Percentiles rank a stretch among this genome's conserved stretches.
Conservation (phyloP, 345 rosid species). For the Eutrema yunnanense region DNA sequence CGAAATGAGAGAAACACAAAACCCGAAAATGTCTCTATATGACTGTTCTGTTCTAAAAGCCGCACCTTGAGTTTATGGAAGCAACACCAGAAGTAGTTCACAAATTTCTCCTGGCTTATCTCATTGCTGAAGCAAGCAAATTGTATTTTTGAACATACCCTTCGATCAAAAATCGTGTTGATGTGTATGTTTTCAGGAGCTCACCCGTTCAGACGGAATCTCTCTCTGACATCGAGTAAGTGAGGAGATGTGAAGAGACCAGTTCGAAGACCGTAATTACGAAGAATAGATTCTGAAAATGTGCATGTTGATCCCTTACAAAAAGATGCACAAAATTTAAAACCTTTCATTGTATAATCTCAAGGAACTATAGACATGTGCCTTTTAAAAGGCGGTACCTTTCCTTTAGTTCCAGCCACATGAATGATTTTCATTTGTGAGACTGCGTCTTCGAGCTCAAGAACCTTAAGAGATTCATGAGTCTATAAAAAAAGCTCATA, state of each 20-base stretch:
- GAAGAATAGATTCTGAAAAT: slow-evolving; percentile 78
- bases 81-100: slow-evolving; percentile 98
- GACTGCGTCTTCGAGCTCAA: slow-evolving; percentile 74
- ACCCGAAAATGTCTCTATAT: not conserved
- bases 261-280: slow-evolving; percentile 73
- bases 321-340: not conserved
- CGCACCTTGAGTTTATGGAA: slow-evolving; percentile 77
- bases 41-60: not conserved
- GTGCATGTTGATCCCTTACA: slow-evolving; percentile 88
- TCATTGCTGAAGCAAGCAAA: slow-evolving; percentile 50
- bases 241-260: slow-evolving; percentile 97
- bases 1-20: not conserved
- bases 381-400: slow-evolving; percentile 38
- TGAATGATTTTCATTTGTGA: slow-evolving; percentile 76
- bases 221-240: slow-evolving; percentile 84
- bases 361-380: not conserved
- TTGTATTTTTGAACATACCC: not conserved
- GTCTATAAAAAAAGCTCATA: not conserved
- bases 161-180: not conserved
- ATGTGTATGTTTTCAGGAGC: slow-evolving; percentile 19
- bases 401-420: slow-evolving; percentile 97
- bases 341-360: not conserved
- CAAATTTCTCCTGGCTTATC: slow-evolving; percentile 75
- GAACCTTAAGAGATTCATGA: slow-evolving; percentile 38
- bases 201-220: slow-evolving; percentile 88